phyloP scores from a whole-genome alignment of 306 rosid genomes.

The Quercus robur region DNA sequence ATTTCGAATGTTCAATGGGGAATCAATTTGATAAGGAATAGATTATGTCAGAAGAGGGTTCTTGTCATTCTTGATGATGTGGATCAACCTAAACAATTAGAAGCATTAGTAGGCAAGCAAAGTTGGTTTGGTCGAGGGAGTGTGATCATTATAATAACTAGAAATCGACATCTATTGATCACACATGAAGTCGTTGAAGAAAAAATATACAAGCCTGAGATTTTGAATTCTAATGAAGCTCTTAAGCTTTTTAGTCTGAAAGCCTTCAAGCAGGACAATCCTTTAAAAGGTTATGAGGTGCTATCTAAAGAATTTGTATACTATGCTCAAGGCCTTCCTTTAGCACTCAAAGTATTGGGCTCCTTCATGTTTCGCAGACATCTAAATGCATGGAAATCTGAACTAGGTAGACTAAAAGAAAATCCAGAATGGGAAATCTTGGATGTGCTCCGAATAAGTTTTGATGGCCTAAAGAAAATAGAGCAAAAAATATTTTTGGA shows the following conservation, averaged over 20 bases:
- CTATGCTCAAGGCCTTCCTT: background rate
- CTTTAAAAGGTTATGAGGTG: background rate
- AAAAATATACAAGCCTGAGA: too few species aligned
- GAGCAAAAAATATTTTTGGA: background rate
- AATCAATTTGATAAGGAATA: too few species aligned
- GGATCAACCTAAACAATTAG: background rate
- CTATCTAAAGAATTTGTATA: fast-evolving
- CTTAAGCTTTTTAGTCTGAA: background rate
- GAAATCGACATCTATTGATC: fast-evolving
- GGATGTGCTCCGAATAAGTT: background rate
- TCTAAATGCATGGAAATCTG: background rate
- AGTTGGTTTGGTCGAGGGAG: background rate
- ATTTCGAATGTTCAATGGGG: fast-evolving
- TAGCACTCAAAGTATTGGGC: background rate
- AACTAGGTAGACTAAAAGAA: background rate
- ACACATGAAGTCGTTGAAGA: too few species aligned
- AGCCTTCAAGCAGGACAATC: background rate
- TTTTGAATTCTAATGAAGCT: background rate
- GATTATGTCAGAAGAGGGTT: background rate
- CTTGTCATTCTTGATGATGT: constrained; percentile 7
- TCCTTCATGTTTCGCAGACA: fast-evolving
- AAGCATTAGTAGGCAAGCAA: background rate
- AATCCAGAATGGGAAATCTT: fast-evolving
- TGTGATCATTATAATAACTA: too few species aligned
- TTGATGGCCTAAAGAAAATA: background rate